phyloP scores from a whole-genome alignment of 208 protist genomes.

The Crithidia expoeki region DNA sequence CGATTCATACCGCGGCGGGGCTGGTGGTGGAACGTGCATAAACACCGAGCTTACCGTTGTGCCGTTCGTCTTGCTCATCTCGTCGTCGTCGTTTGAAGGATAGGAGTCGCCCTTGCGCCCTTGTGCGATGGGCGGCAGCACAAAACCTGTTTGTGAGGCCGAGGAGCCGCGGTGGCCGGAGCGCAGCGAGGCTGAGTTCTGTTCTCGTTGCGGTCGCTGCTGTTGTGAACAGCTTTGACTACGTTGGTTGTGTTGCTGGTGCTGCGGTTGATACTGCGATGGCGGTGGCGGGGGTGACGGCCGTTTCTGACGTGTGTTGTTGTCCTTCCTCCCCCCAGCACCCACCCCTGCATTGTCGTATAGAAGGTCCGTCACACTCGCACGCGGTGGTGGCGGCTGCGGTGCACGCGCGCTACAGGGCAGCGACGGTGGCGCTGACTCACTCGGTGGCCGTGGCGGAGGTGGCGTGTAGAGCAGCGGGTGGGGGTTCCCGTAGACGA shows the following conservation, averaged over 20 bases:
- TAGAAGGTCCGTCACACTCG: too few relatives aligned
- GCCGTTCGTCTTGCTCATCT: conserved; percentile 6
- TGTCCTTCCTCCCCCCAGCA: not conserved
- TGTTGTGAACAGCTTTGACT: too few relatives aligned
- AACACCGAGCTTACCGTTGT: conserved; percentile 5
- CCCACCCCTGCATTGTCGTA: not conserved
- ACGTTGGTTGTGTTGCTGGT: not conserved
- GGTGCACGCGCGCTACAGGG: conserved; percentile 4
- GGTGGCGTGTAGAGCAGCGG: conserved; percentile 65
- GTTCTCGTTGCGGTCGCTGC: not conserved
- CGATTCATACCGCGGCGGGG: not conserved
- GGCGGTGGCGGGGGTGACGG: not conserved
- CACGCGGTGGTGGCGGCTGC: not conserved
- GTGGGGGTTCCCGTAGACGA: conserved; percentile 81
- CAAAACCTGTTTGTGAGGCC: not conserved
- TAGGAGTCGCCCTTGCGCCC: not conserved
- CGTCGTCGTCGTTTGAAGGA: not conserved
- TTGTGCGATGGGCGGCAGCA: conserved; percentile 16
- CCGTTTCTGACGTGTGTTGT: not conserved
- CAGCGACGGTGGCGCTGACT: conserved; percentile 13
- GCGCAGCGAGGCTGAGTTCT: not conserved
- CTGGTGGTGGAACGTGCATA: conserved; percentile 18
- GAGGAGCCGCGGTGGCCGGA: not conserved
- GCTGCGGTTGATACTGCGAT: not conserved
- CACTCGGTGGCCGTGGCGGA: conserved; percentile 12